phyloP scores from a whole-genome alignment of 2,329 filamentous ascomycete species.

The Ascochyta viciae-villosae region DNA sequence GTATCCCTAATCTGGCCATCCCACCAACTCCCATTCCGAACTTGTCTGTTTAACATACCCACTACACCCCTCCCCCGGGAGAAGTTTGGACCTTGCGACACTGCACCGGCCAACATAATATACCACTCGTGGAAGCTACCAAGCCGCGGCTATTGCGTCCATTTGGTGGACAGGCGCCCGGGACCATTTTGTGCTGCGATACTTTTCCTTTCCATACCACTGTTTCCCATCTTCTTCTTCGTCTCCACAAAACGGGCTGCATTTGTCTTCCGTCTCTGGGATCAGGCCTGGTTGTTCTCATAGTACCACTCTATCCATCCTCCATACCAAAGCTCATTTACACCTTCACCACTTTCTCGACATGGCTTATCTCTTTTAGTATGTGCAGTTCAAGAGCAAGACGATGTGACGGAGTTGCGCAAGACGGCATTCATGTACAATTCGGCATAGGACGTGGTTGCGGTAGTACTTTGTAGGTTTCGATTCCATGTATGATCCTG shows the following conservation, averaged over 20 bases:
- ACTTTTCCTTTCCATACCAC: conserved; percentile 45
- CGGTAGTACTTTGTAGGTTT: neutral
- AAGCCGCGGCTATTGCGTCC: conserved; percentile 33
- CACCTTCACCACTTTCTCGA: conserved; percentile 16
- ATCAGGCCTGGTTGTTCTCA: conserved; percentile 38
- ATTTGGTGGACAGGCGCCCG: conserved; percentile 42
- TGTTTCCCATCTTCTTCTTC: conserved; percentile 33
- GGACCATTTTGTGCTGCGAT: conserved; percentile 34
- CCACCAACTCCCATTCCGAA: conserved; percentile 19
- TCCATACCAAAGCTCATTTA: conserved; percentile 20
- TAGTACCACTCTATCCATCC: conserved; percentile 27
- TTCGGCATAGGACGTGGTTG: conserved; percentile 25
- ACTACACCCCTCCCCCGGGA: conserved; percentile 29
- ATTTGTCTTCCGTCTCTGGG: conserved; percentile 20
- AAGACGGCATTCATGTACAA: conserved; percentile 30
- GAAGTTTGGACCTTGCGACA: conserved; percentile 29
- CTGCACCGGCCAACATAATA: conserved; percentile 43
- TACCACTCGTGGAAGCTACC: conserved; percentile 35
- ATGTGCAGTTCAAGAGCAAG: conserved; percentile 18
- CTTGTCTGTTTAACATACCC: conserved; percentile 42
- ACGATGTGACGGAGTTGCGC: conserved; percentile 13
- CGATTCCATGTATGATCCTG: conserved; percentile 17
- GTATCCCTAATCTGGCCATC: conserved; percentile 30
- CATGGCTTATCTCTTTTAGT: conserved; percentile 21
- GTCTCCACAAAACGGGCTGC: conserved; percentile 27